phyloP scores from a whole-genome alignment of 2,329 filamentous ascomycete species.

The Phialophora chinensis region DNA sequence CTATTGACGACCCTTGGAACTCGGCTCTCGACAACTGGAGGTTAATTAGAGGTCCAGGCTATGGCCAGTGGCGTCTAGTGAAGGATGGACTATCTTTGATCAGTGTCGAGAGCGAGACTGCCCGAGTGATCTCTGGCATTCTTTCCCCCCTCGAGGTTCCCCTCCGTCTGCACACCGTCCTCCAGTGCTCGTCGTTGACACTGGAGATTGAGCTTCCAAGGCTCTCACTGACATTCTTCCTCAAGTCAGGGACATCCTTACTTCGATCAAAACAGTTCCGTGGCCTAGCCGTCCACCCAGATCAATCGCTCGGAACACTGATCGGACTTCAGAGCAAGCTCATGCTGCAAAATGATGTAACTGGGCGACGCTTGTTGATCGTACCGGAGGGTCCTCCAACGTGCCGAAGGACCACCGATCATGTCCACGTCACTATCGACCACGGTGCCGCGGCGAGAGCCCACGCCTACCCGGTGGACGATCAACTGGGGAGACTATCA shows the following conservation, averaged over 20 bases:
- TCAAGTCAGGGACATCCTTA: conserved; percentile 39
- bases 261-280: conserved; percentile 16
- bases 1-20: conserved; percentile 42
- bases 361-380: too few relatives aligned
- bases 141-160: conserved; percentile 48
- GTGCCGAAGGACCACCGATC: too few relatives aligned
- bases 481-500: too few relatives aligned
- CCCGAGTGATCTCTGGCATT: conserved; percentile 32
- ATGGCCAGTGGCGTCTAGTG: neutral
- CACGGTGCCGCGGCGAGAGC: too few relatives aligned
- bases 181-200: conserved; percentile 24
- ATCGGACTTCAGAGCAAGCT: conserved; percentile 59
- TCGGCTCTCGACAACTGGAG: conserved; percentile 41
- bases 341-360: too few relatives aligned
- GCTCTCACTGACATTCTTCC: conserved; percentile 56
- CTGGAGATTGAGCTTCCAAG: conserved; percentile 54
- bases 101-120: neutral
- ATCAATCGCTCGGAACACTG: conserved; percentile 57
- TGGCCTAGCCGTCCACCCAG: conserved; percentile 47
- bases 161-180: conserved; percentile 45
- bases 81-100: neutral
- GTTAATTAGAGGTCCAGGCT: conserved; percentile 1
- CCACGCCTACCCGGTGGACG: too few relatives aligned
- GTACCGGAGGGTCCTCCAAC: too few relatives aligned
- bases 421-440: too few relatives aligned